Evolutionary conservation across 805 yeast species (phyloP), one percentile per base, ranked within the genome.

Genomic region (Schizosaccharomyces lindneri): DNA sequence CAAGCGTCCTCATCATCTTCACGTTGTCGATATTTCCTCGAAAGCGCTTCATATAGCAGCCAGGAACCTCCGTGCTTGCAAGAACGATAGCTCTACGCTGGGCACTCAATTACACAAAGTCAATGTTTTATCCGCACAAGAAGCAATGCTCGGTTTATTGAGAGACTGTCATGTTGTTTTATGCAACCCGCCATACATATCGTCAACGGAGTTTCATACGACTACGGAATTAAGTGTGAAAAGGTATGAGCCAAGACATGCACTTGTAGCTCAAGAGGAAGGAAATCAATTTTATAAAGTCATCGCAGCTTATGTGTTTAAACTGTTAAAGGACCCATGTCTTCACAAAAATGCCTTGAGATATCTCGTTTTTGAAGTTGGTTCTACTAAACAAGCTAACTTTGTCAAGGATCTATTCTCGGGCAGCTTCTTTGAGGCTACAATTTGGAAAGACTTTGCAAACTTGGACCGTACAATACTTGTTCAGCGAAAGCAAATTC

Each of bases 181-280:
- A 0, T 80, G 95, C n/a, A 90, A 90, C 66, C 98, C 98, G 0
- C 98, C 98, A 0, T 90, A 90, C 68, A 82, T 89, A 5, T 80
- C 86, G 0, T 6, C 39, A 59, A 78, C 78, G 66, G 64, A 64
- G 9, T 51, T 51, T 9, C 5, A 43, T 7, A 11, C 27, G 13
- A 71, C 77, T 11, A 79, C 81, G 0, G 84, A 81, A 62, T 68
- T 67, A 57, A 84, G 95, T 0, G 97, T 90, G 0, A 72, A 77
- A 48, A 48, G 70, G 13, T 83, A 78, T 70, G 98, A 90, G 71
- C 97, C 98, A 0, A 66, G 68, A 31, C 68, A 79, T 19, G 97
- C 97, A 0, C 73, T 90, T n/a, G 71, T 85, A 19, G 48, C 60
- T 29, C 27, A 57, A 19, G 46, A 41, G 24, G 24, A 24, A 4